These are phyloP conservation scores for Leishmania aethiopica DNA, from an alignment of 208 protist genomes.

Conservation along the genomic window DNA sequence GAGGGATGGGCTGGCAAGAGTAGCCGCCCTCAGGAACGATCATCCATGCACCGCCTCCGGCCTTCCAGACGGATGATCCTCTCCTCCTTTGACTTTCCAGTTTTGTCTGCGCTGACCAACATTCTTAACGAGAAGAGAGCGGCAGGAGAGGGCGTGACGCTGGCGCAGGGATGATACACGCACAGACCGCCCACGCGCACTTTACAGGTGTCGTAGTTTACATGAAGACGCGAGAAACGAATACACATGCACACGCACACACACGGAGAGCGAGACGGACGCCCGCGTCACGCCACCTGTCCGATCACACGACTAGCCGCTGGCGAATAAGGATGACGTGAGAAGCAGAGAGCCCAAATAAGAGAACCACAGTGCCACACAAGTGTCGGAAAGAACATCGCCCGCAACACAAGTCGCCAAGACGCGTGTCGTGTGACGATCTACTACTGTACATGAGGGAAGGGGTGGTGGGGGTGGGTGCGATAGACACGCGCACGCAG, in stretches of 20 bases:
- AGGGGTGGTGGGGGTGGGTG: slow-evolving; percentile 3
- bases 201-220: slow-evolving; percentile 11
- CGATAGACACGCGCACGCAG: not conserved
- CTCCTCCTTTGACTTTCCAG: not conserved
- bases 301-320: not conserved
- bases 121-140: not conserved
- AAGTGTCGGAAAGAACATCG: not conserved
- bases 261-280: not conserved
- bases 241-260: not conserved
- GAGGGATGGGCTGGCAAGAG: not conserved
- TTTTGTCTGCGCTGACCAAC: not conserved
- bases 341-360: not conserved
- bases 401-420: not conserved
- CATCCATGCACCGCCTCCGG: not conserved
- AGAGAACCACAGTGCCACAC: not conserved
- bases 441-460: slow-evolving; percentile 13
- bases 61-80: not conserved
- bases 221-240: slow-evolving; percentile 5
- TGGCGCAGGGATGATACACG: slow-evolving; percentile 1
- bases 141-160: not conserved
- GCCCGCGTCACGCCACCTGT: not conserved
- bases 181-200: slow-evolving; percentile 5
- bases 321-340: not conserved
- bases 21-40: not conserved
- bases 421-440: not conserved